Base-by-base conservation (phyloP, 148 eudicot species). In the Simmondsia chinensis region DNA sequence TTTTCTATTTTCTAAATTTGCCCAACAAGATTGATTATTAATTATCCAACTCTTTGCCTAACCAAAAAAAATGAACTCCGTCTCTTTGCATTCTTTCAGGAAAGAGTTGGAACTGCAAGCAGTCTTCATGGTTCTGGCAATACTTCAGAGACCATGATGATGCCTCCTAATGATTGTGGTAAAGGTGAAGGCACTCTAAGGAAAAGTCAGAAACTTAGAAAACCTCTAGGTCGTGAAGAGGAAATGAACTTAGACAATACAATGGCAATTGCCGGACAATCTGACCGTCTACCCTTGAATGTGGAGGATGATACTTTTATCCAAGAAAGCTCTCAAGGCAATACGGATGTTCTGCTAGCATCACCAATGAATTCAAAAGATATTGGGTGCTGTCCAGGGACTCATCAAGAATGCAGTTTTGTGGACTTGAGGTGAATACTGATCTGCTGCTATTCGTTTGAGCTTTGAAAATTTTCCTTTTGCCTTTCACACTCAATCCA, bases 371-470 rank as follows among this genome's bases (percentile, higher is more conserved):
- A 54, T 61, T 53, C 33, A 47, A 56, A 65, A 14, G 47, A 58
- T 60, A 19, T 43, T 20, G 65, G 19, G 15, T 20, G 27, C 42
- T 42, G 50, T 43, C 41, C 47, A 38, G 75, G 65, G 54, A 59
- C 34, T 44, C 77, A 69, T 52, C 38, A 60, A 30, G 71, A 67
- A 9, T 50, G 58, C 54, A 46, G 39, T 57, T 51, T 46, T 33
- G 48, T 45, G 26, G 59, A 67, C 36, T 54, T 52, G 27, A 69
- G 93, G 96, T 82, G 50, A 56, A 39, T 39, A 16, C 24, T 33
- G 37, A 20, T 39, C 6, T 38, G 34, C 37, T 58, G 26, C 36
- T 30, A 12, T 6, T 43, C 16, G 2, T 12, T n/a, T n/a, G n/a
- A 40, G 48, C 11, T 1, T 11, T 31, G 8, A 7, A 14, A 38